These are phyloP conservation scores for Sisymbrium irio DNA, from an alignment of 345 rosid species.

Conservation along the genomic window DNA sequence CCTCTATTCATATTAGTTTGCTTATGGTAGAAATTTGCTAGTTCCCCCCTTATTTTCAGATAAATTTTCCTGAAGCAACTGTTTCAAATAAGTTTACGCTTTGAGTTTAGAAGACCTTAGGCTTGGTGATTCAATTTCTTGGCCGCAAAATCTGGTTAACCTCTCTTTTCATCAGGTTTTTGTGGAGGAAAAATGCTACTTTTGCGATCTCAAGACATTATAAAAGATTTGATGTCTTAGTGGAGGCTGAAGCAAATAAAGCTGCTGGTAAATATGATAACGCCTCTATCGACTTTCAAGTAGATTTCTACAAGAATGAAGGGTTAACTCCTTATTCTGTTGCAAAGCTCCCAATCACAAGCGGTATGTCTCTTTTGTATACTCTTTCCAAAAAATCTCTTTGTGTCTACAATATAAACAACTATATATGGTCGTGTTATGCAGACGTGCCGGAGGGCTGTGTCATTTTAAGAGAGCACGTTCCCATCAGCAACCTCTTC, in stretches of 20 bases:
- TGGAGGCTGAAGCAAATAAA: slow-evolving; percentile 97
- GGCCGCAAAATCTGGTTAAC: not conserved
- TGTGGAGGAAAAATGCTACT: slow-evolving; percentile 97
- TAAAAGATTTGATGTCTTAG: slow-evolving; percentile 78
- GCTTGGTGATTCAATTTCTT: slow-evolving; percentile 8
- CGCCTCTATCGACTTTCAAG: slow-evolving; percentile 84
- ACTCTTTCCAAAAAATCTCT: not conserved
- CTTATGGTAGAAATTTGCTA: slow-evolving; percentile 2
- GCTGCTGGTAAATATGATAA: slow-evolving; percentile 97
- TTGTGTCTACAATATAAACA: not conserved
- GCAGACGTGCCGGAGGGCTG: slow-evolving; percentile 99
- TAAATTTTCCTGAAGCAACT: not conserved
- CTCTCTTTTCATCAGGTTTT: slow-evolving; percentile 58
- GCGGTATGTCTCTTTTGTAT: slow-evolving; percentile 49
- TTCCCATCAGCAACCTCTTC: slow-evolving; percentile 87
- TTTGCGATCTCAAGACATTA: slow-evolving; percentile 95
- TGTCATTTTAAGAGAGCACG: slow-evolving; percentile 91
- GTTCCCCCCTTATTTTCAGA: not conserved
- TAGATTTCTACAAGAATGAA: slow-evolving; percentile 83
- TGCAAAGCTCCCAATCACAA: slow-evolving; percentile 87
- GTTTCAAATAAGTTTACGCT: not conserved
- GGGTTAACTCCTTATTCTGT: slow-evolving; percentile 82
- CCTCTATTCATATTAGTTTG: not conserved
- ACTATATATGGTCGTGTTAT: slow-evolving; percentile 22
- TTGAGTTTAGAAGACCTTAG: not conserved